Evolutionary conservation across 208 protist species (phyloP).

Genomic region (Wallacemonas sp.): DNA sequence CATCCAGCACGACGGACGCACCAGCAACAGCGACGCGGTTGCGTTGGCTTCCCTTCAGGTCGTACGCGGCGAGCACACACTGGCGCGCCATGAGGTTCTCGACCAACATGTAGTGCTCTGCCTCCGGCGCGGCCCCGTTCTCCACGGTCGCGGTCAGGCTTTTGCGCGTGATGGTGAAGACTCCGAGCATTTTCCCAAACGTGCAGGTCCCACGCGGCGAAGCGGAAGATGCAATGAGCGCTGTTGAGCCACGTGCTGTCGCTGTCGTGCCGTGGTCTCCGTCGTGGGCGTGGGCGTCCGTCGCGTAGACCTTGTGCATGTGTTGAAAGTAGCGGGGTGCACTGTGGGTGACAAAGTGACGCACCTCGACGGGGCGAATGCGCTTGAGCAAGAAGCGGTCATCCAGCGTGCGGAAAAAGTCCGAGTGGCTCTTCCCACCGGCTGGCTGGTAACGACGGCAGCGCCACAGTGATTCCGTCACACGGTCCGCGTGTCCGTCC

Average conservation of each 20-base stretch:
- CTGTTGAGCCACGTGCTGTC: slow-evolving; percentile 1
- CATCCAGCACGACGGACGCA: slow-evolving; percentile 64
- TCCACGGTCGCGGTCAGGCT: neutral
- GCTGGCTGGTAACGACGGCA: slow-evolving; percentile 48
- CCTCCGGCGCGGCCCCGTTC: neutral
- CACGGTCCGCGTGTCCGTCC: slow-evolving; percentile 29
- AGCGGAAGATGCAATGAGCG: neutral
- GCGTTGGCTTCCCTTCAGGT: slow-evolving; percentile 86
- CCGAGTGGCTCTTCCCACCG: slow-evolving; percentile 72
- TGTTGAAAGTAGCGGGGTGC: slow-evolving; percentile 62
- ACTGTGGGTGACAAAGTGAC: slow-evolving; percentile 56
- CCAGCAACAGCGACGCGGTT: slow-evolving; percentile 66
- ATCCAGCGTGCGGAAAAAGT: slow-evolving; percentile 73
- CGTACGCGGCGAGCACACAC: slow-evolving; percentile 37
- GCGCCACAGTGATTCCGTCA: slow-evolving; percentile 54
- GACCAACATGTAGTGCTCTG: slow-evolving; percentile 60
- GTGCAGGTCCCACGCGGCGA: slow-evolving; percentile 7
- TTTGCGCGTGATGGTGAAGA: slow-evolving; percentile 27
- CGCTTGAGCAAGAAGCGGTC: slow-evolving; percentile 72
- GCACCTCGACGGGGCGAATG: slow-evolving; percentile 70
- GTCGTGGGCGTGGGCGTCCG: no score
- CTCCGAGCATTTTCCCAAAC: slow-evolving; percentile 40
- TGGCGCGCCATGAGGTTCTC: slow-evolving; percentile 47
- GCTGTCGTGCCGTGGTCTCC: no score
- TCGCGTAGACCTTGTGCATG: slow-evolving; percentile 23